These are phyloP conservation scores for Mucor irregularis DNA, from an alignment of 371 early-diverging fungal genomes.

Conservation along the genomic window DNA sequence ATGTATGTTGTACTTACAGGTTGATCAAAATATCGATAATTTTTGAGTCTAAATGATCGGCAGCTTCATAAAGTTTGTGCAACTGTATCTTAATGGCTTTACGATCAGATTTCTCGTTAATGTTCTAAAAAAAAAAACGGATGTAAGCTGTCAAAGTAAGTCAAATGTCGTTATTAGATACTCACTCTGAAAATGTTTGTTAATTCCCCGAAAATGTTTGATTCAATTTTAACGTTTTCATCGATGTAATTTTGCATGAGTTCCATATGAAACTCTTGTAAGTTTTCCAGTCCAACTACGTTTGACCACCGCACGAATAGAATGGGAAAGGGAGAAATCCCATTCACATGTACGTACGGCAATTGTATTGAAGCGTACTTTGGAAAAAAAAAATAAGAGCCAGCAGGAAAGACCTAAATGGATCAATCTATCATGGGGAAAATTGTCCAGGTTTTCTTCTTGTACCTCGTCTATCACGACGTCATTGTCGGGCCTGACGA, in stretches of 20 bases:
- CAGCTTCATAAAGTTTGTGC: conserved; percentile 20
- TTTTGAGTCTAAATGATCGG: conserved; percentile 19
- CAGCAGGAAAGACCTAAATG: too few relatives aligned
- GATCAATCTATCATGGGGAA: too few relatives aligned
- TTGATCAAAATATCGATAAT: conserved; percentile 24
- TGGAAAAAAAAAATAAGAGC: too few relatives aligned
- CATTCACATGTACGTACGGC: too few relatives aligned
- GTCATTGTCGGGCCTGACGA: too few relatives aligned
- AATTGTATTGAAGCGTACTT: too few relatives aligned
- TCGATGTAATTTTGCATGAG: conserved; percentile 20
- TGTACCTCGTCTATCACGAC: too few relatives aligned
- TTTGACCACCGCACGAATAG: too few relatives aligned
- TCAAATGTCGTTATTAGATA: conserved; percentile 18
- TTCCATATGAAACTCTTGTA: conserved; percentile 18
- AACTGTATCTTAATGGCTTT: conserved; percentile 23
- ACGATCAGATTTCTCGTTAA: conserved; percentile 22
- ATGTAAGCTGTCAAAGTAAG: conserved; percentile 24
- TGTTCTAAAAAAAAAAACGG: conserved; percentile 16
- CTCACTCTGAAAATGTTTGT: conserved; percentile 25
- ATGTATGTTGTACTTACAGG: conserved; percentile 19
- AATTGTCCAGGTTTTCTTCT: too few relatives aligned
- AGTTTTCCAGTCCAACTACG: conserved; percentile 19
- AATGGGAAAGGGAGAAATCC: too few relatives aligned
- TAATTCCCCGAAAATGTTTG: conserved; percentile 12
- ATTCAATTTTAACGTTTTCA: conserved; percentile 17